These are phyloP conservation scores for Umbelopsis ramanniana DNA, from an alignment of 192 early-diverging fungal genomes.

Conservation along the genomic window DNA sequence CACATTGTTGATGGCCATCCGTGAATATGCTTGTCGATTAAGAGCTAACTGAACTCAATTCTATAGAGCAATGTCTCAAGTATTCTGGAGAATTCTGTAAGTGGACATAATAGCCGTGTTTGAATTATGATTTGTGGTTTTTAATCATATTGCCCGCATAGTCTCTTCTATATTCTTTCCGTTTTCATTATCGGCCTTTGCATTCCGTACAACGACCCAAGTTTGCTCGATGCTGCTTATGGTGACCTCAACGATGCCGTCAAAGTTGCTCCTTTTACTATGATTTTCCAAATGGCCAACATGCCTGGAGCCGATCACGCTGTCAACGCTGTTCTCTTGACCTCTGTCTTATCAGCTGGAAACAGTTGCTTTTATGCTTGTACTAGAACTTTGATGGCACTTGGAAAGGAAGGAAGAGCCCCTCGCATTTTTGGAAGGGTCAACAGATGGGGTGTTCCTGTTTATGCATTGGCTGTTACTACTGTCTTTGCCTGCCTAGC, in stretches of 20 bases:
- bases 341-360: constrained; percentile 68
- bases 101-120: not conserved
- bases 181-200: constrained; percentile 79
- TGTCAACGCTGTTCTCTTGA: constrained; percentile 69
- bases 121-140: too few species aligned
- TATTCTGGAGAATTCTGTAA: constrained; percentile 74
- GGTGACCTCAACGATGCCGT: constrained; percentile 48
- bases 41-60: not conserved
- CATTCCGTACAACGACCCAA: constrained; percentile 60
- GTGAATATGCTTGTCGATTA: constrained; percentile 57
- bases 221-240: constrained; percentile 45
- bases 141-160: not conserved
- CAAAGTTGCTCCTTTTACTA: constrained; percentile 61
- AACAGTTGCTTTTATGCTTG: constrained; percentile 85
- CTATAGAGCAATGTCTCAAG: not conserved
- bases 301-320: constrained; percentile 40
- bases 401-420: constrained; percentile 80
- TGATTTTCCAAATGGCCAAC: constrained; percentile 61
- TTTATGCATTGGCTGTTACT: constrained; percentile 59
- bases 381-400: constrained; percentile 76
- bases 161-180: constrained; percentile 64
- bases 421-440: constrained; percentile 66
- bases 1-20: constrained; percentile 69
- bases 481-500: constrained; percentile 63
- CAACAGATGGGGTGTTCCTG: constrained; percentile 66